Base-by-base conservation (phyloP, 2,329 filamentous ascomycete species). In the Monosporascus sp. region DNA sequence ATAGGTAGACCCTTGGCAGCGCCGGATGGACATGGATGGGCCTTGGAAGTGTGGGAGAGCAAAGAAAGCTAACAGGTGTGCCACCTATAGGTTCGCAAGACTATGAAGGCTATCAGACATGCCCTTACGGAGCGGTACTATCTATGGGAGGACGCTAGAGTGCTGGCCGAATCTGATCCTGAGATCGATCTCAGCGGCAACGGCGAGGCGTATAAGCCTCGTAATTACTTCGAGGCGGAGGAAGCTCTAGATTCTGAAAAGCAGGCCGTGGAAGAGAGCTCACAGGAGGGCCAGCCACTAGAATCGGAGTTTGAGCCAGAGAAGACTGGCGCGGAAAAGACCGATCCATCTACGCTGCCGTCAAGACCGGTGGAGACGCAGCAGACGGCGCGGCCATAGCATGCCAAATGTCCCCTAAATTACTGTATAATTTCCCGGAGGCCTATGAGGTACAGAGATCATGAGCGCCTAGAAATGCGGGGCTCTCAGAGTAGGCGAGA, bases 91-190 rank as follows among this genome's bases (percentile, higher is more conserved):
- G 81, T 96, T 54, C 79, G 79, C 62, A 75, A 77, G 68, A 97
- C 93, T 24, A 90, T 93, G 82, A 82, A 83, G 65, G 78, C 80
- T 46, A 96, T 97, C 71, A 90, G 90, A 74, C 88, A 94, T 60
- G 82, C 86, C 48, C 75, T 97, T 65, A 93, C 89, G 37, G 92
- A 97, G 73, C 82, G 93, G 64, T 94, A 84, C 74, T 93, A 96
- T 72, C 82, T 89, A 9, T 97, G 90, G 88, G 80, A 89, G 65
- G 88, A 91, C 65, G 90, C 90, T 22, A 74, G 82, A 48, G 72
- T 79, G 54, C 72, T 89, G 57, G 89, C 86, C 6, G 76, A 80
- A 72, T 65, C 72, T 8, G 89, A 93, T 66, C 77, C 80, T 5
- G 85, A 89, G 68, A 77, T 91, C 61, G 74, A 89, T 64, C 68